Percentiles rank a stretch among this genome's conserved stretches.
Evolutionary conservation across 768 basidiomycete species (phyloP).

Genomic region (Mrakia frigida): DNA sequence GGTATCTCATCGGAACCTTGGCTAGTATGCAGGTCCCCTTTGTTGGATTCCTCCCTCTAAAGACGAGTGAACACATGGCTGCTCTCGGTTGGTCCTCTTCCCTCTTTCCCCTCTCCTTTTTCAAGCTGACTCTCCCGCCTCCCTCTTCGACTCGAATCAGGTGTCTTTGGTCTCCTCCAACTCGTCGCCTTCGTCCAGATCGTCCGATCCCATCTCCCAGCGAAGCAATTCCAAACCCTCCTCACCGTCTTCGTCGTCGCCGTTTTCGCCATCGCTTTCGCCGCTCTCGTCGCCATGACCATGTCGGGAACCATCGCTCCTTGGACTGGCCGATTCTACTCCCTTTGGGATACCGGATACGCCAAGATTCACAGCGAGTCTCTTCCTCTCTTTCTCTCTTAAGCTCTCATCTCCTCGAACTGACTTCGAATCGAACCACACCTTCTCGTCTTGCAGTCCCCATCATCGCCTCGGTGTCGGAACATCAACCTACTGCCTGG

Average conservation of each 20-base stretch:
- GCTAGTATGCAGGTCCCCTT: constrained; percentile 99
- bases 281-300: constrained; percentile 72
- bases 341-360: constrained; percentile 98
- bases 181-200: constrained; percentile 89
- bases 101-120: not conserved
- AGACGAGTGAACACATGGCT: constrained; percentile 97
- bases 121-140: constrained; percentile 47
- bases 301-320: constrained; percentile 94
- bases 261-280: constrained; percentile 64
- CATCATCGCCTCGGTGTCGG: constrained; percentile 97
- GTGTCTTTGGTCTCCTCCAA: constrained; percentile 92
- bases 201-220: constrained; percentile 79
- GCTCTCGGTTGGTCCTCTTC: constrained; percentile 64
- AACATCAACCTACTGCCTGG: constrained; percentile 99
- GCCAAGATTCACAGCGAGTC: constrained; percentile 75
- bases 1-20: constrained; percentile 96
- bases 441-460: constrained; percentile 52
- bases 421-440: not conserved
- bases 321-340: constrained; percentile 99
- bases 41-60: constrained; percentile 97
- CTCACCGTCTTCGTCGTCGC: constrained; percentile 64
- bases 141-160: constrained; percentile 82
- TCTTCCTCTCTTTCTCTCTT: constrained; percentile 27
- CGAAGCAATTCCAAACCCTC: constrained; percentile 83
- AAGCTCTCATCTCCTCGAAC: too few relatives aligned